These are phyloP conservation scores for Serendipita sp. DNA, from an alignment of 768 basidiomycete species.

Conservation along the genomic window DNA sequence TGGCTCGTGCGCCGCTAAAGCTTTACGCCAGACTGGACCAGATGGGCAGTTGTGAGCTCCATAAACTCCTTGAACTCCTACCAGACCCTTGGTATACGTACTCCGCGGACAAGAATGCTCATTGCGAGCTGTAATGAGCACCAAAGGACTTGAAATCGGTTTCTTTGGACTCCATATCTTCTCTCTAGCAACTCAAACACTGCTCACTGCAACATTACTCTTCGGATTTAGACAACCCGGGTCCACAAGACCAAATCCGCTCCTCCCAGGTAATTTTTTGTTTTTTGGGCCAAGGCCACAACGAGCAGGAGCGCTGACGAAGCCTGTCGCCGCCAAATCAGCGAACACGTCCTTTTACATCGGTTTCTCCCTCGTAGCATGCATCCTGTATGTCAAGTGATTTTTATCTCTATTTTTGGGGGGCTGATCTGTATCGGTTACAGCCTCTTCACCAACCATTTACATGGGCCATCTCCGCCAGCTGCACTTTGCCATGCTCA, in stretches of 20 bases:
- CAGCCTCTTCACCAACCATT: slow-evolving; percentile 2
- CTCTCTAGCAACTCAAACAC: neutral
- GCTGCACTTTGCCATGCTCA: slow-evolving; percentile 4
- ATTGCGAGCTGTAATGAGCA: neutral
- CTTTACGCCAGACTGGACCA: neutral
- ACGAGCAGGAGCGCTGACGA: neutral
- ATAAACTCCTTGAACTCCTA: neutral
- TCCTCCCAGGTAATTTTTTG: slow-evolving; percentile 1
- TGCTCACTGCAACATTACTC: neutral
- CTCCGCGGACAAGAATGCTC: neutral
- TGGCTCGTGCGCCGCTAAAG: neutral
- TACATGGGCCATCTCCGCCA: slow-evolving; percentile 1
- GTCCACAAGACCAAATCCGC: neutral
- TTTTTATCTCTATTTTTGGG: neutral
- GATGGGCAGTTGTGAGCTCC: neutral
- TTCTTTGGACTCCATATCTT: slow-evolving; percentile 4
- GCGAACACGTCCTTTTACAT: neutral
- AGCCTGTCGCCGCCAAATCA: neutral
- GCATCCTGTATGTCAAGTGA: neutral
- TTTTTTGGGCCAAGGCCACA: neutral
- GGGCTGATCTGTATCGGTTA: neutral
- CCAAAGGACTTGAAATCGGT: neutral
- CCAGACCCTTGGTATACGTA: neutral
- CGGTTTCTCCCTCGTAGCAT: neutral
- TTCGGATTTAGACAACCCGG: neutral